A percentile compares a stretch with the other conserved stretches of the same genome.
Evolutionary conservation across 75 land plant genomes (phyloP).

Genomic region (Ceratopteris richardii): DNA sequence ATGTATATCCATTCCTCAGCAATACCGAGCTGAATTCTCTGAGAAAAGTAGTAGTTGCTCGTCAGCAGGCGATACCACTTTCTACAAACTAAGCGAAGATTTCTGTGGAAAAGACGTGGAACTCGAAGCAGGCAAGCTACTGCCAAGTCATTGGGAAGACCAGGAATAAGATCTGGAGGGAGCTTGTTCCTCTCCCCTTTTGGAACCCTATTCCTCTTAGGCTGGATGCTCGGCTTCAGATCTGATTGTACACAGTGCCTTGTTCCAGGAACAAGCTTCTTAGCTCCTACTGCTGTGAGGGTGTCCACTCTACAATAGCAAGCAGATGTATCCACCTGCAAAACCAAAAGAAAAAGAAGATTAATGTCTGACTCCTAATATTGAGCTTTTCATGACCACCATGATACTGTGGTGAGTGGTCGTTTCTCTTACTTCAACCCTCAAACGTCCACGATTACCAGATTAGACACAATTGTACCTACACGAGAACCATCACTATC

Average conservation of each 20-base stretch:
- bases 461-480: no score
- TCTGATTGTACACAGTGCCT: constrained; percentile 60
- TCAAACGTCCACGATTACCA: no score
- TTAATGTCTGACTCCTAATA: neutral
- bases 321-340: constrained; percentile 38
- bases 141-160: constrained; percentile 70
- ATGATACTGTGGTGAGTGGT: neutral
- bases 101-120: constrained; percentile 51
- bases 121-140: constrained; percentile 63
- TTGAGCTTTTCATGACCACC: neutral
- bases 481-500: no score
- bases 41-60: constrained; percentile 58
- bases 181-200: constrained; percentile 37
- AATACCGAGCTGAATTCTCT: constrained; percentile 46
- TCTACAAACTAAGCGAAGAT: constrained; percentile 56
- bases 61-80: constrained; percentile 55
- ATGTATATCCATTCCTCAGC: constrained; percentile 76
- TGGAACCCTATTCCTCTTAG: constrained; percentile 24
- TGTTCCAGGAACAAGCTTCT: constrained; percentile 59
- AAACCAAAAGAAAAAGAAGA: neutral
- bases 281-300: constrained; percentile 50
- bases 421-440: no score
- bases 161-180: constrained; percentile 53
- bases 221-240: constrained; percentile 42
- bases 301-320: constrained; percentile 54